These are phyloP conservation scores for Penicillium nucicola DNA, from an alignment of 495 filamentous ascomycete genomes.

Conservation along the genomic window DNA sequence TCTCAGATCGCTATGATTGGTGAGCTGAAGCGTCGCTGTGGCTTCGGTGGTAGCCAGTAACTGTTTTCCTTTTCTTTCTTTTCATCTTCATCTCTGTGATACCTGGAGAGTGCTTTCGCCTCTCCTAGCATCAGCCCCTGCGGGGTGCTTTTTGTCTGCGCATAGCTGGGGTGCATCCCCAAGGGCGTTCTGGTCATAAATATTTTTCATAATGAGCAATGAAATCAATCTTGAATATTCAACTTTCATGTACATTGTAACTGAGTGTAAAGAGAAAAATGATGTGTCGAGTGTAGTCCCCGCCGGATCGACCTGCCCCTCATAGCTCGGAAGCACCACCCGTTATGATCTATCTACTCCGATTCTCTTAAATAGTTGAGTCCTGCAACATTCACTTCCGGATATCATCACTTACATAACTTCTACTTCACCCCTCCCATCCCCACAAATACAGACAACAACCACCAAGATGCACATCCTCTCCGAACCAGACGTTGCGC, in stretches of 20 bases:
- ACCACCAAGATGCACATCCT: conserved; percentile 40
- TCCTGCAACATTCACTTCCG: not conserved
- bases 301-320: conserved; percentile 4
- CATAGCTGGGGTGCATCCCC: conserved; percentile 15
- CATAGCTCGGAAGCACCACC: conserved; percentile 4
- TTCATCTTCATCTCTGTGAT: conserved; percentile 1
- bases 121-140: conserved; percentile 6
- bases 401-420: no score
- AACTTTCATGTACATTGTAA: not conserved
- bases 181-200: conserved; percentile 14
- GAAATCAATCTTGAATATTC: not conserved
- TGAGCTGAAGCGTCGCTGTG: conserved; percentile 67
- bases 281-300: not conserved
- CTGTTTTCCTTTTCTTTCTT: not conserved
- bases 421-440: no score
- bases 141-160: conserved; percentile 13
- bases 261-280: no score
- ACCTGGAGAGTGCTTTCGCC: not conserved
- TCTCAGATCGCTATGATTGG: conserved; percentile 69
- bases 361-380: not conserved
- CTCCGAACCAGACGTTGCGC: conserved; percentile 36
- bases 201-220: conserved; percentile 14
- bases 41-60: conserved; percentile 29
- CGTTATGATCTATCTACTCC: not conserved
- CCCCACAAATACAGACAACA: not conserved